Percentiles rank a stretch among this genome's conserved stretches.
phyloP scores from a whole-genome alignment of 768 basidiomycete species.

The Mycena latifolia region DNA sequence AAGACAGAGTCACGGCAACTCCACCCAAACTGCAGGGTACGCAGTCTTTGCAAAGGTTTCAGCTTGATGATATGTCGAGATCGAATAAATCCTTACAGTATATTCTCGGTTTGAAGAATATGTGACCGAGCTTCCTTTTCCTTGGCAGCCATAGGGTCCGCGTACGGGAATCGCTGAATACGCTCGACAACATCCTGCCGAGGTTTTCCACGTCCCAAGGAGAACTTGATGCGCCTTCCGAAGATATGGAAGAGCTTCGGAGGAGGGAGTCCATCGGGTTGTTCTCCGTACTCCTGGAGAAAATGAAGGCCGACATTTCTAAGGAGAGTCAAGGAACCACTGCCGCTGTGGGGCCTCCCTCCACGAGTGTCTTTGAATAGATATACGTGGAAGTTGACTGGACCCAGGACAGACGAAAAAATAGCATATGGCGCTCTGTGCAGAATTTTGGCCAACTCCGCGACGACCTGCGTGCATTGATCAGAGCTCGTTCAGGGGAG shows the following conservation, averaged over 20 bases:
- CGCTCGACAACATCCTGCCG: constrained; percentile 53
- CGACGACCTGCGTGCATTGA: constrained; percentile 21
- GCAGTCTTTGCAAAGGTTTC: constrained; percentile 36
- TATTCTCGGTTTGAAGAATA: constrained; percentile 42
- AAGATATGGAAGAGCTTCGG: constrained; percentile 42
- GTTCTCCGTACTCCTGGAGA: constrained; percentile 54
- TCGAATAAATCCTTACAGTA: constrained; percentile 7
- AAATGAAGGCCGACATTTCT: constrained; percentile 55
- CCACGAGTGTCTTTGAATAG: constrained; percentile 55
- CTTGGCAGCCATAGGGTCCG: constrained; percentile 52
- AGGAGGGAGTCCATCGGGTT: constrained; percentile 12
- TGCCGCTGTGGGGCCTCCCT: constrained; percentile 51
- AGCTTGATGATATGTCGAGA: neutral
- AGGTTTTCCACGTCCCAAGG: constrained; percentile 42
- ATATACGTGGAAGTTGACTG: constrained; percentile 66
- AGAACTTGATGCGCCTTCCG: constrained; percentile 49
- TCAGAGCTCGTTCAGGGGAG: constrained; percentile 1
- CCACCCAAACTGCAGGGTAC: constrained; percentile 70
- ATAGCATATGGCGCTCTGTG: constrained; percentile 56
- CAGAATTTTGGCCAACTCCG: constrained; percentile 56
- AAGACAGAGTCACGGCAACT: constrained; percentile 67
- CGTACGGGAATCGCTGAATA: constrained; percentile 53
- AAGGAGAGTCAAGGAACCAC: constrained; percentile 64
- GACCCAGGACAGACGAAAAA: constrained; percentile 38
- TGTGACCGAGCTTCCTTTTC: constrained; percentile 47